Conservation (phyloP, 1,139 yeast species). For the Zygoascus meyerae region DNA sequence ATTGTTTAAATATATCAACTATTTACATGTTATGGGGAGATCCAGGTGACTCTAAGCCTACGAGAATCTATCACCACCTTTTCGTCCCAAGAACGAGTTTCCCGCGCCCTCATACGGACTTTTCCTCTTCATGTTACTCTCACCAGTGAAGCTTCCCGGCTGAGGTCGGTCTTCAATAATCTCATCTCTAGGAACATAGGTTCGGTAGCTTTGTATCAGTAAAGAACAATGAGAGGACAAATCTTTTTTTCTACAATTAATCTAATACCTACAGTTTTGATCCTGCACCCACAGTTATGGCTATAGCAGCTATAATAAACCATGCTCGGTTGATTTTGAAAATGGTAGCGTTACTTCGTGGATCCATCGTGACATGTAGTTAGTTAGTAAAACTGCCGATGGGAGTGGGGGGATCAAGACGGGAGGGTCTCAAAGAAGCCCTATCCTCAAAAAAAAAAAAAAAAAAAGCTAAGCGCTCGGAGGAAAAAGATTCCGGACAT, state of each 20-base stretch:
- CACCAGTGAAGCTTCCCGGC: conserved; percentile 36
- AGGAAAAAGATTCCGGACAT: no score
- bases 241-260: not conserved
- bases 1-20: not conserved
- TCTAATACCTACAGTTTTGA: conserved; percentile 18
- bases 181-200: not conserved
- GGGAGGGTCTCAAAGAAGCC: not conserved
- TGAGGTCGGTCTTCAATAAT: conserved; percentile 20
- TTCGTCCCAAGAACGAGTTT: conserved; percentile 28
- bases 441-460: no score
- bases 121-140: conserved; percentile 29
- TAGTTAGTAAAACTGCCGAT: not conserved
- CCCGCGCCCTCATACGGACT: conserved; percentile 38
- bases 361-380: conserved; percentile 6
- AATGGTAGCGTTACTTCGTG: conserved; percentile 22
- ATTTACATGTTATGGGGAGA: not conserved
- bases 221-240: no score
- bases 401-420: not conserved
- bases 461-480: no score
- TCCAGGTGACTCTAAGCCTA: conserved; percentile 1
- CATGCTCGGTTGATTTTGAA: conserved; percentile 29
- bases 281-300: conserved; percentile 19
- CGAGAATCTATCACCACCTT: conserved; percentile 21
- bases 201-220: not conserved
- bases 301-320: conserved; percentile 27